Percentiles rank a stretch among this genome's conserved stretches.
Evolutionary conservation across 2,329 filamentous ascomycete species (phyloP).

Genomic region (Trichophyton simii): DNA sequence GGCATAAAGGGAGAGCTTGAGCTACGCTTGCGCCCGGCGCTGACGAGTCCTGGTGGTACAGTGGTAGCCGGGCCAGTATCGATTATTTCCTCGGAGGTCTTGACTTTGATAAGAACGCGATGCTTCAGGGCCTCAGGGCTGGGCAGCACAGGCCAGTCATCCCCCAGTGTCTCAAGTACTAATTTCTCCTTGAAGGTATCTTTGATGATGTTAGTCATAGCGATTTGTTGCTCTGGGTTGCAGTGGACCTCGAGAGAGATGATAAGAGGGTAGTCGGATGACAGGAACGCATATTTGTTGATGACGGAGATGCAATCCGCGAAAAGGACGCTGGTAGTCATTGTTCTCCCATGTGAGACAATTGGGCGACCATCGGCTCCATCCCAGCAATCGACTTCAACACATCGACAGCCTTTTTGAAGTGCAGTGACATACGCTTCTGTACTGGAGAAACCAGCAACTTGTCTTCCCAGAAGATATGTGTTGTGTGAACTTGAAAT

Average conservation of each 20-base stretch:
- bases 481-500: slow-evolving; percentile 99
- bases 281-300: slow-evolving; percentile 83
- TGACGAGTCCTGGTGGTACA: slow-evolving; percentile 36
- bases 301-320: slow-evolving; percentile 85
- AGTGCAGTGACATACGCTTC: slow-evolving; percentile 89
- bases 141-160: slow-evolving; percentile 56
- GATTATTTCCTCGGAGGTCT: slow-evolving; percentile 41
- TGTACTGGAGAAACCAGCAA: slow-evolving; percentile 78
- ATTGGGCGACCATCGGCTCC: slow-evolving; percentile 74
- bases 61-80: slow-evolving; percentile 35
- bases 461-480: slow-evolving; percentile 82
- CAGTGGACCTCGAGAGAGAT: slow-evolving; percentile 95
- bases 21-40: slow-evolving; percentile 46
- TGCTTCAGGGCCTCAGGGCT: slow-evolving; percentile 75
- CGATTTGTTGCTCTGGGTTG: slow-evolving; percentile 63
- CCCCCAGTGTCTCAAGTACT: slow-evolving; percentile 60
- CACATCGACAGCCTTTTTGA: slow-evolving; percentile 78
- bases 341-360: slow-evolving; percentile 79
- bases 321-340: slow-evolving; percentile 82
- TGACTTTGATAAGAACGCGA: slow-evolving; percentile 87
- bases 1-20: slow-evolving; percentile 64
- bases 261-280: slow-evolving; percentile 79
- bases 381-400: slow-evolving; percentile 98
- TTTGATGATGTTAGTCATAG: slow-evolving; percentile 84
- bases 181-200: slow-evolving; percentile 70